These are phyloP conservation scores for Stephania cephalantha DNA, from an alignment of 164 flowering plant species.

Conservation along the genomic window DNA sequence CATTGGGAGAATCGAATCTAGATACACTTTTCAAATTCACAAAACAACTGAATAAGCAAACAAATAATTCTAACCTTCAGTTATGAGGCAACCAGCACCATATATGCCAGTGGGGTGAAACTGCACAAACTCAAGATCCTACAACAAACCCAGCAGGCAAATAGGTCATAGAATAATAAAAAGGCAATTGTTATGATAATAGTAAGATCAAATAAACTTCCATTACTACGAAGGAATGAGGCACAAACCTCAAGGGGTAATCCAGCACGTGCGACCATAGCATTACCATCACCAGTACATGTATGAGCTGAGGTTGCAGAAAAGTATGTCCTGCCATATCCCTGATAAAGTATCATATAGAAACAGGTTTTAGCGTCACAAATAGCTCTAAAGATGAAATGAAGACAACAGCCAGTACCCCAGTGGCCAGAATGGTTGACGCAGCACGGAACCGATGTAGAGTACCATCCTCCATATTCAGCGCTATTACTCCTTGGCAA, in stretches of 20 bases:
- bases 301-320: slow-evolving; percentile 99
- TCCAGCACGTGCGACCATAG: slow-evolving; percentile 98
- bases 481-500: slow-evolving; percentile 97
- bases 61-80: slow-evolving; percentile 57
- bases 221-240: not conserved
- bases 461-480: slow-evolving; percentile 99
- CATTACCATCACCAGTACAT: slow-evolving; percentile 99
- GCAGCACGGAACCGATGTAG: slow-evolving; percentile 83
- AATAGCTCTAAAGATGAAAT: not conserved
- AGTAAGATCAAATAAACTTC: not conserved
- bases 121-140: slow-evolving; percentile 98
- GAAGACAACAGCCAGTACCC: slow-evolving; percentile 36
- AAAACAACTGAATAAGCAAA: not conserved
- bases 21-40: not conserved
- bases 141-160: slow-evolving; percentile 19
- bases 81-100: slow-evolving; percentile 98
- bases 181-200: not conserved
- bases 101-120: slow-evolving; percentile 96
- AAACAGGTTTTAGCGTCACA: not conserved
- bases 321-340: slow-evolving; percentile 94
- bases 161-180: not conserved
- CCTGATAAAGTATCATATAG: slow-evolving; percentile 37
- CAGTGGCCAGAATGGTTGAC: slow-evolving; percentile 93
- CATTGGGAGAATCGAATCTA: not conserved
- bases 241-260: slow-evolving; percentile 75